Evolutionary conservation across 164 flowering plant species (phyloP), one percentile per base, ranked within the genome.

Genomic region (Chloranthus sessilifolius): DNA sequence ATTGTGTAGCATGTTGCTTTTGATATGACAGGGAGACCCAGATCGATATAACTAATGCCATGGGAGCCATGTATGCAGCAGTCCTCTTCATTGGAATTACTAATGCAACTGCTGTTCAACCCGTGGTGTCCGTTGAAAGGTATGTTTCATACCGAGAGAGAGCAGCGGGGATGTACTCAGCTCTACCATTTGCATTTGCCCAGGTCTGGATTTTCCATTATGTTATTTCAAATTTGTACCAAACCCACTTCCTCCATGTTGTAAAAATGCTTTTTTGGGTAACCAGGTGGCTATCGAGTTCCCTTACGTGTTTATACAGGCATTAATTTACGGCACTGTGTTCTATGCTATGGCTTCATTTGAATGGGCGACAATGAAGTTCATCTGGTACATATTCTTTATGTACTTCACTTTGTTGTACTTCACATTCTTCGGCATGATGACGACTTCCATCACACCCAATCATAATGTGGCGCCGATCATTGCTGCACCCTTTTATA

Each of bases 401-500:
- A 94, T 81, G 94, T 94, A 85, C 59, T 82, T 83, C 66, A 84
- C 96, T 6, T 63, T 89, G 73, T 73, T 94, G 16, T 89, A 84
- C 79, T 94, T 89, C 83, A 89, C 97, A 56, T 80, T 84, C 43
- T 94, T 73, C 28, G 99, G 99, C 19, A 94, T 94, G 99, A 94
- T 94, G 99, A 80, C 83, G 0, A 85, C 96, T 34, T 96, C 99
- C 4, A 44, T 94, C 58, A 94, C 95, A 1, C 99, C 97, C 60
- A 89, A 94, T 65, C 97, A 94, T 50, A 75, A 82, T 44, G 90
- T 94, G 31, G 95, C 95, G 9, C 68, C 97, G 52, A 79, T 94
- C 38, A 72, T 94, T 23, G 75, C 85, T 61, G 95, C 99, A 30
- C 99, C 99, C 10, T 88, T 84, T 54, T 94, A 84, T 55, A 94